Evolutionary conservation across 1,284 basidiomycete genomes (phyloP).

Genomic region (Tilletia horrida): DNA sequence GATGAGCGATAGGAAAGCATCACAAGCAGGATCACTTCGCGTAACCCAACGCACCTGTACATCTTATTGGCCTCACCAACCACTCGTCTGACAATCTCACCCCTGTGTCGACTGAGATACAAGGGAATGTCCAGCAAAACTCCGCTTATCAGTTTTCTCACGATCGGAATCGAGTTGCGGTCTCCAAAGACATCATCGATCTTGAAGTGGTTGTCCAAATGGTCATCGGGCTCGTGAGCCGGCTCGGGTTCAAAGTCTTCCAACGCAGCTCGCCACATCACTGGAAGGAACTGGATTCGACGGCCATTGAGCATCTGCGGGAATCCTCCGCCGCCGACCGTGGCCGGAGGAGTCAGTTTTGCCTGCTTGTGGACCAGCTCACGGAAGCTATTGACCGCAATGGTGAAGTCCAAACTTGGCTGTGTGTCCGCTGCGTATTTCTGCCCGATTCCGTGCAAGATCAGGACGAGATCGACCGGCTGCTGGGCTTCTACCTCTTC

Average conservation of each 20-base stretch:
- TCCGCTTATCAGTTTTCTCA: constrained; percentile 42
- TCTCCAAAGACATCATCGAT: constrained; percentile 50
- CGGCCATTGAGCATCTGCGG: constrained; percentile 39
- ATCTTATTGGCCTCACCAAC: constrained; percentile 50
- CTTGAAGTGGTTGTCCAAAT: constrained; percentile 54
- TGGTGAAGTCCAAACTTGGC: constrained; percentile 40
- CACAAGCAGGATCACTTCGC: background rate
- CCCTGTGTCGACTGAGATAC: constrained; percentile 57
- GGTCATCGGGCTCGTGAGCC: constrained; percentile 46
- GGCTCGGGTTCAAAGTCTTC: constrained; percentile 54
- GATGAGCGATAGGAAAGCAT: background rate
- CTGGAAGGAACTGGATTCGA: constrained; percentile 60
- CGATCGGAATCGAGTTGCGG: constrained; percentile 38
- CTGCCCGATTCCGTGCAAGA: constrained; percentile 51
- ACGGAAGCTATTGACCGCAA: constrained; percentile 40
- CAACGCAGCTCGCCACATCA: constrained; percentile 62
- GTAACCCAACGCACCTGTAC: constrained; percentile 53
- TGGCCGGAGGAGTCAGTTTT: constrained; percentile 33
- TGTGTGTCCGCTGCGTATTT: constrained; percentile 40
- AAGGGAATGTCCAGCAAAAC: constrained; percentile 59
- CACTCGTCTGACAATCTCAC: constrained; percentile 61
- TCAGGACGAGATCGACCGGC: constrained; percentile 26
- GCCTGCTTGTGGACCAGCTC: constrained; percentile 37
- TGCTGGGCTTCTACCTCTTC: constrained; percentile 32
- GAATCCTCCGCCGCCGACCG: constrained; percentile 39